Evolutionary conservation across 2,329 filamentous ascomycete species (phyloP).

Genomic region (Graphilbum fragrans): DNA sequence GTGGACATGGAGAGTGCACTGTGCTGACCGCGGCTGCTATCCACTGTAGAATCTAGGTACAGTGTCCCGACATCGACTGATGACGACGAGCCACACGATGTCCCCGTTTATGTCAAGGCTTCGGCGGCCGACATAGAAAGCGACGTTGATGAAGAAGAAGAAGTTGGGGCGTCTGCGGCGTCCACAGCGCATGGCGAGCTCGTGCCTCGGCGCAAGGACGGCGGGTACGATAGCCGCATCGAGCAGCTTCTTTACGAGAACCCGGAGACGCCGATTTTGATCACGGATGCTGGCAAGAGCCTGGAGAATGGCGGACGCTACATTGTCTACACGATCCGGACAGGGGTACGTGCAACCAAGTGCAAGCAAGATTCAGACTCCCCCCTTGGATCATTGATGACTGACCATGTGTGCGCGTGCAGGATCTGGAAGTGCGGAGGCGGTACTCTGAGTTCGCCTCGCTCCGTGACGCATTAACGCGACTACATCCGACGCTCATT

Average conservation of each 20-base stretch:
- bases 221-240: constrained; percentile 86
- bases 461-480: constrained; percentile 74
- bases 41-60: too few relatives aligned
- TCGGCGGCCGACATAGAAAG: constrained; percentile 25
- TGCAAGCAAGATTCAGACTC: too few relatives aligned
- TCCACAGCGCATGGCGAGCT: constrained; percentile 24
- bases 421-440: constrained; percentile 92
- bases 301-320: constrained; percentile 81
- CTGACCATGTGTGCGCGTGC: neutral
- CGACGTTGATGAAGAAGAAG: constrained; percentile 32
- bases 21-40: too few relatives aligned
- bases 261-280: constrained; percentile 77
- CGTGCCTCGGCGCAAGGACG: constrained; percentile 57
- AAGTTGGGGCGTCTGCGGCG: constrained; percentile 7
- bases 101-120: constrained; percentile 14
- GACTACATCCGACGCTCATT: constrained; percentile 86
- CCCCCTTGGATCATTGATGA: too few relatives aligned
- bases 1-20: too few relatives aligned
- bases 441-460: constrained; percentile 96
- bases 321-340: constrained; percentile 95
- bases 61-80: constrained; percentile 53
- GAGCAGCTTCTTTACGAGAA: constrained; percentile 97
- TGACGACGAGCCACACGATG: constrained; percentile 46
- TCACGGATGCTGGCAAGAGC: constrained; percentile 93
- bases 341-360: constrained; percentile 45